These are phyloP conservation scores for Clitopilus passeckerianus DNA, from an alignment of 768 basidiomycete genomes.

Conservation along the genomic window DNA sequence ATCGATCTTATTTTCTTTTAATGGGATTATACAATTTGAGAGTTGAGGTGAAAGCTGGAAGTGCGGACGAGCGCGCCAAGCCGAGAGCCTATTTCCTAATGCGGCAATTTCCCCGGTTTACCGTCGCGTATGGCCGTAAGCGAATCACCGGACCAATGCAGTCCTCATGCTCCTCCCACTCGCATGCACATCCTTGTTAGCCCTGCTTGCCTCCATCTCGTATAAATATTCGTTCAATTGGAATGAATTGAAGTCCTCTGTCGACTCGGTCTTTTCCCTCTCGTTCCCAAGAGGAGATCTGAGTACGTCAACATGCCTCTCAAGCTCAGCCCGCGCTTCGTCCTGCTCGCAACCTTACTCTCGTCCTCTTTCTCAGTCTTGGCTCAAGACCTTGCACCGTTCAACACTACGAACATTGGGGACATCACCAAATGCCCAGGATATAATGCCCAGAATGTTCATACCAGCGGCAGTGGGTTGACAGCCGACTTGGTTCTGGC, in stretches of 20 bases:
- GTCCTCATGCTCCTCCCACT: not conserved
- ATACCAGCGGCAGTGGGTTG: slow-evolving; percentile 28
- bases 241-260: not conserved
- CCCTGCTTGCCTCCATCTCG: not conserved
- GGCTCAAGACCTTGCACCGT: not conserved
- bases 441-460: slow-evolving; percentile 46
- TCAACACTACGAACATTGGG: not conserved
- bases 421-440: slow-evolving; percentile 43
- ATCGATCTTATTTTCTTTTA: no score
- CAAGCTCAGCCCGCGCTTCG: not conserved
- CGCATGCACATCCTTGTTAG: not conserved
- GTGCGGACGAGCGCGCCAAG: no score
- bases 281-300: not conserved
- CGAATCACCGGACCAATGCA: not conserved
- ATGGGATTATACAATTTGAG: no score
- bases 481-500: slow-evolving; percentile 49
- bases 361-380: not conserved
- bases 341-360: not conserved
- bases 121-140: not conserved
- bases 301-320: not conserved
- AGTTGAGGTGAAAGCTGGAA: no score
- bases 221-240: not conserved
- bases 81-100: not conserved
- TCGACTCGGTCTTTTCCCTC: not conserved
- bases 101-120: not conserved